A percentile compares a stretch with the other conserved stretches of the same genome.
phyloP scores from a whole-genome alignment of 768 basidiomycete species.

The Xanthoconium stramineum region DNA sequence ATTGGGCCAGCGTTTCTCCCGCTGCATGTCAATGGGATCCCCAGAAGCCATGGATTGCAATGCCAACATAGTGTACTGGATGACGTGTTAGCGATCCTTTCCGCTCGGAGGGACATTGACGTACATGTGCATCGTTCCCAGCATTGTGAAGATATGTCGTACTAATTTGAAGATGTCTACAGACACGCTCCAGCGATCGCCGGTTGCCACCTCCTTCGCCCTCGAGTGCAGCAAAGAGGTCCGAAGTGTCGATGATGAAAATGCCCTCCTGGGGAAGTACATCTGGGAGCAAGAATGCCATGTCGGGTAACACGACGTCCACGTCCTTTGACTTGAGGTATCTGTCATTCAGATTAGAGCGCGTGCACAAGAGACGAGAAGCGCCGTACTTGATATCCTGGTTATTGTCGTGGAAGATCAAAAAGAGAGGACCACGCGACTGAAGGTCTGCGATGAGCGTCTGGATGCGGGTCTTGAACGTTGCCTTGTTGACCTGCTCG shows the following conservation, averaged over 20 bases:
- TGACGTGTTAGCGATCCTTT: neutral
- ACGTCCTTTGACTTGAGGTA: constrained; percentile 51
- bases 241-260: constrained; percentile 70
- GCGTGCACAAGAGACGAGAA: neutral
- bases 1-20: constrained; percentile 77
- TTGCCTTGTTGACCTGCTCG: constrained; percentile 46
- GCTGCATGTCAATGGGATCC: constrained; percentile 68
- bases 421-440: constrained; percentile 58
- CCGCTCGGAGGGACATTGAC: constrained; percentile 17
- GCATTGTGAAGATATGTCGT: constrained; percentile 72
- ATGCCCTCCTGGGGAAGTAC: constrained; percentile 47
- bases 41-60: constrained; percentile 72
- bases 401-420: constrained; percentile 77
- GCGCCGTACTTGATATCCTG: constrained; percentile 69
- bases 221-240: constrained; percentile 71
- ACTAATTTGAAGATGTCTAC: constrained; percentile 57
- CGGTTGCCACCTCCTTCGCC: constrained; percentile 54
- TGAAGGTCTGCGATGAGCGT: constrained; percentile 40
- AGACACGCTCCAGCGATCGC: constrained; percentile 57
- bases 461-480: constrained; percentile 52
- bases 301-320: constrained; percentile 48
- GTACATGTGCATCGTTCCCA: constrained; percentile 81
- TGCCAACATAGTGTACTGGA: constrained; percentile 67
- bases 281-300: constrained; percentile 59
- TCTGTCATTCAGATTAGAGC: constrained; percentile 32